Evolutionary conservation across 495 filamentous ascomycete genomes (phyloP), one percentile per base, ranked within the genome.

Genomic region (Hyphodiscus hymeniophilus): DNA sequence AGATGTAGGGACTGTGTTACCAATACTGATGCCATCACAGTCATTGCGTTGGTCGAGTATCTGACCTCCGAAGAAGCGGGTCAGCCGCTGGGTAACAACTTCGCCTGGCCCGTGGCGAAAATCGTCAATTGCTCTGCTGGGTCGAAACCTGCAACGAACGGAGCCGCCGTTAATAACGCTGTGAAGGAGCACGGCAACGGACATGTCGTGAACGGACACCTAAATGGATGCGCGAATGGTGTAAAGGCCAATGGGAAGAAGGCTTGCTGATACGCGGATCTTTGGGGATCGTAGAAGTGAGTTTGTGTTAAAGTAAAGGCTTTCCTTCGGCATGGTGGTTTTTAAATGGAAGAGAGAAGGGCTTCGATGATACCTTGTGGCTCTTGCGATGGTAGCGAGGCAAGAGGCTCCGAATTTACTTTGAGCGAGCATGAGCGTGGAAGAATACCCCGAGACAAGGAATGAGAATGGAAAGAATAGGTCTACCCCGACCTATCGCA

Each of bases 31-130:
- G 39, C 7, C 1, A 41, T 4, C 18, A 17, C 23, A 57, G 54
- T 59, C 43, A 60, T 60, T 28, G 58, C 54, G 0, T 41, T 60
- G 0, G 58, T 60, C 4, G 58, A 60, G 39, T 60, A 60, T 26
- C 51, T 60, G 24, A 60, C 58, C 7, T 56, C 51, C 1, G 51
- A 55, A 23, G 58, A 60, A 31, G 58, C 52, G 4, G 58, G 55
- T 7, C 48, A 58, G 26, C 50, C 54, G 12, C 42, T 60, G 0
- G 50, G 51, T 0, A n/a, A 22, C 0, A 35, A 44, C 16, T 56
- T 60, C 28, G 58, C 58, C 3, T 60, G 55, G 51, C 58, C 58
- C 0, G 58, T 49, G 17, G 45, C 35, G 2, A 26, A 30, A n/a
- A 16, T 59, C 31, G 40, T 52, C 12, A 50, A 26, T 24, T 38